Evolutionary conservation across 768 basidiomycete genomes (phyloP).

Genomic region (Wakefieldia striispora): DNA sequence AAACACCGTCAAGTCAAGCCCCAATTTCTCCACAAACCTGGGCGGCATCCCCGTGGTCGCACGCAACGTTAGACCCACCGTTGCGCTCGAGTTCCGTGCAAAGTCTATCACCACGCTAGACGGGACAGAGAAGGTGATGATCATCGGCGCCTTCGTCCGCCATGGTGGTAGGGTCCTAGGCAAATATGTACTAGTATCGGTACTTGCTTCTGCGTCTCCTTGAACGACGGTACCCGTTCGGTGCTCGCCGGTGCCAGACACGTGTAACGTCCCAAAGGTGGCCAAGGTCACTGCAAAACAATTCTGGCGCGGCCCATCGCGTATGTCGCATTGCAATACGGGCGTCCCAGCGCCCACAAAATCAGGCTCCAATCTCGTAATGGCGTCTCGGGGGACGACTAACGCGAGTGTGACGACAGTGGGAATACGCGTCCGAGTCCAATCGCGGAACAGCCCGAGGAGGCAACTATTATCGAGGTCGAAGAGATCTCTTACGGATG

Average conservation of each 20-base stretch:
- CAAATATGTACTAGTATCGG: not conserved
- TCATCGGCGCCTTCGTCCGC: conserved; percentile 14
- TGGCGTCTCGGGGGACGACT: conserved; percentile 29
- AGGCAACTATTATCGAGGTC: not conserved
- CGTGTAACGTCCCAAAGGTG: conserved; percentile 18
- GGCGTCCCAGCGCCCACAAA: conserved; percentile 5
- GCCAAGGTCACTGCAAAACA: conserved; percentile 21
- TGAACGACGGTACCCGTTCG: conserved; percentile 10
- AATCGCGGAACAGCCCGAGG: conserved; percentile 26
- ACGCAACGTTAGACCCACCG: conserved; percentile 16
- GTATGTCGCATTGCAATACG: conserved; percentile 22
- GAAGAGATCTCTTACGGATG: not conserved
- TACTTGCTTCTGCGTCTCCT: not conserved
- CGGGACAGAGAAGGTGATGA: conserved; percentile 21
- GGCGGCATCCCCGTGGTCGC: conserved; percentile 6
- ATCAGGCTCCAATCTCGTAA: conserved; percentile 12
- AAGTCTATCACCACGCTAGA: conserved; percentile 12
- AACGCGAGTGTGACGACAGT: conserved; percentile 31
- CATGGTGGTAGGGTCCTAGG: conserved; percentile 6
- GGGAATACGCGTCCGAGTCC: conserved; percentile 24
- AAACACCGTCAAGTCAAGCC: conserved; percentile 17
- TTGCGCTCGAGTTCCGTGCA: conserved; percentile 2
- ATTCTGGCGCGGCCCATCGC: conserved; percentile 1
- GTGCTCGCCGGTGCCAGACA: conserved; percentile 19
- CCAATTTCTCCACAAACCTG: conserved; percentile 10